A percentile compares a stretch with the other conserved stretches of the same genome.
Evolutionary conservation across 306 rosid species (phyloP).

Genomic region (Dryas drummondii): DNA sequence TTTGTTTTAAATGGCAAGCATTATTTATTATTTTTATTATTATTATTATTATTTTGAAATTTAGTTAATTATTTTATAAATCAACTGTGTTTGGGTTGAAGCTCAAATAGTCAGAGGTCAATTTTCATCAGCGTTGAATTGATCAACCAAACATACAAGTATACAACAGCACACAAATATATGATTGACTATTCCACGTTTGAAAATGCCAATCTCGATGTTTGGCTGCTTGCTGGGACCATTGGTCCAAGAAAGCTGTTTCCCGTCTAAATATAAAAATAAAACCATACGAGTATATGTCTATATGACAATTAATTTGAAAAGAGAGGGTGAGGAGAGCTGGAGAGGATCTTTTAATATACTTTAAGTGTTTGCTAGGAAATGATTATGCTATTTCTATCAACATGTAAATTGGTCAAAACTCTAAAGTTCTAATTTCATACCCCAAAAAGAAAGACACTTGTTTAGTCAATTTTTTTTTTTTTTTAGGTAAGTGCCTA

Average conservation of each 20-base stretch:
- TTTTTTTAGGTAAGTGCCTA: no score
- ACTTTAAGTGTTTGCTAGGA: no score
- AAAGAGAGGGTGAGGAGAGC: no score
- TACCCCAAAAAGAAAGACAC: no score
- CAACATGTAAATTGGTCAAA: no score
- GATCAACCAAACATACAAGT: background rate
- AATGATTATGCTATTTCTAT: no score
- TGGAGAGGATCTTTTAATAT: no score
- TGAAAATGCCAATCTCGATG: background rate
- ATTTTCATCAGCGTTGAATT: conserved; percentile 14
- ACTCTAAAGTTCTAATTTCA: no score
- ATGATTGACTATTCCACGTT: background rate
- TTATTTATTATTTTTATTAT: background rate
- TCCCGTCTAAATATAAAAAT: background rate
- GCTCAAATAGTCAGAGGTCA: conserved; percentile 20
- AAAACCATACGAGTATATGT: no score
- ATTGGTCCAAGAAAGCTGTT: background rate
- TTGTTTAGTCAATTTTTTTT: no score
- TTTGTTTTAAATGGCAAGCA: no score
- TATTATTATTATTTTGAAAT: background rate
- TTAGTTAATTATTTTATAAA: background rate
- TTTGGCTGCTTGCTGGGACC: background rate
- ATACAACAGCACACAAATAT: background rate
- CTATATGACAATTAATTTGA: no score
- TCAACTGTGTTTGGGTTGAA: background rate